Evolutionary conservation across 2,329 filamentous ascomycete genomes (phyloP).

Genomic region (Elsinoe necatrix): DNA sequence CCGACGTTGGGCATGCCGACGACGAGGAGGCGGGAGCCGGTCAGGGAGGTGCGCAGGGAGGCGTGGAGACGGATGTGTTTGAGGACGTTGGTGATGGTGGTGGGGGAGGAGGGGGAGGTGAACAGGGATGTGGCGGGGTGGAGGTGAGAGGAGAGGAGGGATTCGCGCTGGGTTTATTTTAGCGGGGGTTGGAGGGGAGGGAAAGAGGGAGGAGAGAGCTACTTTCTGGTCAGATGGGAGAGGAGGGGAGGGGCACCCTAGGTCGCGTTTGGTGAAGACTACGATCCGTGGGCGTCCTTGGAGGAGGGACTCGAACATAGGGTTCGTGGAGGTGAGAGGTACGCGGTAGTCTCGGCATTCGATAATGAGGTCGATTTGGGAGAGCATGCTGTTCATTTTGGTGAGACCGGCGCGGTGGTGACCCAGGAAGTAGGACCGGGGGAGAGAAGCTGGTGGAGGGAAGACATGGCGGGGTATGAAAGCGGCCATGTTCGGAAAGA

Average conservation of each 20-base stretch:
- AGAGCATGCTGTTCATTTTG: conserved; percentile 74
- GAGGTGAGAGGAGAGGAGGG: conserved; percentile 8
- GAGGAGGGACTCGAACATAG: conserved; percentile 71
- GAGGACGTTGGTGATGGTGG: conserved; percentile 40
- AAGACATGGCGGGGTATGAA: conserved; percentile 72
- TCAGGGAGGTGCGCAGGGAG: conserved; percentile 50
- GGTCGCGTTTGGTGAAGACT: conserved; percentile 84
- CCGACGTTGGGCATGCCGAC: conserved; percentile 98
- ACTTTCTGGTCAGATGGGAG: conserved; percentile 6
- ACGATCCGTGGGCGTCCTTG: conserved; percentile 62
- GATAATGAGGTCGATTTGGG: conserved; percentile 75
- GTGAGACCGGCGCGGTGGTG: conserved; percentile 77
- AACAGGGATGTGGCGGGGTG: conserved; percentile 5
- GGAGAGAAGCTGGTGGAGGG: conserved; percentile 63
- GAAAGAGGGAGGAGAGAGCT: neutral
- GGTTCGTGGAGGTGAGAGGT: conserved; percentile 82
- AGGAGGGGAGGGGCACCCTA: conserved; percentile 41
- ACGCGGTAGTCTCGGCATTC: conserved; percentile 93
- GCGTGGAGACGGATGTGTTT: conserved; percentile 46
- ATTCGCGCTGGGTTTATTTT: conserved; percentile 3
- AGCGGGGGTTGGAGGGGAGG: neutral
- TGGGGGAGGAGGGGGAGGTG: conserved; percentile 22
- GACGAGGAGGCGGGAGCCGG: conserved; percentile 74
- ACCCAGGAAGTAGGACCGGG: conserved; percentile 86
- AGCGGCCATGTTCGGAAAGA: conserved; percentile 20